Base-by-base conservation (phyloP, 371 early-diverging fungal species). In the Sporodiniella umbellata region DNA sequence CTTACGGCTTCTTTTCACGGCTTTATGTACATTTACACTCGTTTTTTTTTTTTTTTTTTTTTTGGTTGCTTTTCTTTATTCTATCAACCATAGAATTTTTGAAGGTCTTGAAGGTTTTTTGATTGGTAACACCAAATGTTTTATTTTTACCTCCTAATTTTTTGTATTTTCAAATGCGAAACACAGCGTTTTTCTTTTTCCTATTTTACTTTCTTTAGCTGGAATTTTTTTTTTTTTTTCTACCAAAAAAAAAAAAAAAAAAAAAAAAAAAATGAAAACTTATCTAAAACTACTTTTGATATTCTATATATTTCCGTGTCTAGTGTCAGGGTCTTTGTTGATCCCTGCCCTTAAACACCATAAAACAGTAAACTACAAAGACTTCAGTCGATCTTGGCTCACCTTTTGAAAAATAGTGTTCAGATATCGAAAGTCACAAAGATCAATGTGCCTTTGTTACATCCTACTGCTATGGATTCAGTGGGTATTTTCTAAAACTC, bases 401-500 rank as follows among this genome's bases (percentile, higher is more conserved):
- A 1, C 25, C 66, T 60, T 58, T 73, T 28, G 70, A 69, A 19
- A 21, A 25, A 5, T 35, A 73, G 70, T 73, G 74, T 37, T 52
- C 56, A 1, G 23, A 66, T 60, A 60, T 73, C 23, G 70, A 70
- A 21, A 22, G 33, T 5, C 68, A 67, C 38, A 28, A 24, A 33
- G 64, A 73, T 54, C 68, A 70, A 48, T 73, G 74, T 39, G 59
- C 55, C 7, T 73, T 67, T 63, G 74, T 73, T 10, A 50, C 52
- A 30, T 42, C 38, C n/a, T 51, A 55, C 15, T 73, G 74, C 37
- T 56, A 60, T 42, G 74, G 68, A 22, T 73, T 67, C 21, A 73
- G 70, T 54, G 57, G 62, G 0, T 54, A 56, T 42, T 86, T 79
- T 56, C 53, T 84, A 8, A 60, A 62, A 25, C 72, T 84, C 42